phyloP scores from a whole-genome alignment of 768 basidiomycete genomes.

The Podaxis sp. region DNA sequence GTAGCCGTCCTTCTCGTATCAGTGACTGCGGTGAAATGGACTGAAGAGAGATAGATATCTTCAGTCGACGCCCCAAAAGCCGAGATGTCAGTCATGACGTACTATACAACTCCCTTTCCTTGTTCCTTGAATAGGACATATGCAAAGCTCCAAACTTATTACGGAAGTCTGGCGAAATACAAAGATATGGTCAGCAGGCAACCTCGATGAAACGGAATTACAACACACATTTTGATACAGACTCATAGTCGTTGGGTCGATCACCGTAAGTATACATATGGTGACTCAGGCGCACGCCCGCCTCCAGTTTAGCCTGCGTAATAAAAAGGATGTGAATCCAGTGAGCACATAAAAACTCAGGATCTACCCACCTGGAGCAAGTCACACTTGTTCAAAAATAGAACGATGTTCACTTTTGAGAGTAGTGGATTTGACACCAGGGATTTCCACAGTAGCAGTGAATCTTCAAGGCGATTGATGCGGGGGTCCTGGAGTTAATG shows the following conservation, averaged over 20 bases:
- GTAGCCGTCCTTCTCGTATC: conserved; percentile 72
- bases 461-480: conserved; percentile 81
- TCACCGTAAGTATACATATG: conserved; percentile 74
- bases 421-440: conserved; percentile 76
- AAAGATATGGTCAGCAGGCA: conserved; percentile 6
- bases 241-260: conserved; percentile 76
- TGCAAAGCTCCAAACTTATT: conserved; percentile 73
- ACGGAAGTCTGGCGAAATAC: conserved; percentile 57
- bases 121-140: conserved; percentile 66
- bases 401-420: conserved; percentile 70
- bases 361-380: conserved; percentile 55
- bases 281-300: conserved; percentile 69
- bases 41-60: conserved; percentile 33
- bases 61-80: conserved; percentile 1
- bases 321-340: conserved; percentile 9
- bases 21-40: conserved; percentile 81
- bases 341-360: conserved; percentile 7
- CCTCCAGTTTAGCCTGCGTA: conserved; percentile 66
- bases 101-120: conserved; percentile 74
- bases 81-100: conserved; percentile 24
- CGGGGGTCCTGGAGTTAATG: conserved; percentile 54
- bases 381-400: conserved; percentile 84
- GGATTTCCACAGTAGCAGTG: conserved; percentile 69
- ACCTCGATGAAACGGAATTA: conserved; percentile 6
- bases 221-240: conserved; percentile 68